Evolutionary conservation across 129 eudicot genomes (phyloP).

Genomic region (sunflower (Helianthus annuus)): HanXRQr2.0-SUNRISE NC_035448.2:62096245-62096744

Average conservation of each 20-base stretch:
- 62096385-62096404: conserved; percentile 43
- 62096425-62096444: conserved; percentile 51
- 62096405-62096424: conserved; percentile 38
- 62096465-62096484: conserved; percentile 10
- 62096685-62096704: background rate
- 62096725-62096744: background rate
- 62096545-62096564: conserved; percentile 7
- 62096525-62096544: background rate
- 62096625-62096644: conserved; percentile 6
- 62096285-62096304: conserved; percentile 50
- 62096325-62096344: conserved; percentile 22
- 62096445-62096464: conserved; percentile 52
- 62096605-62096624: conserved; percentile 25
- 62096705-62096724: too few relatives aligned
- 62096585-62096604: conserved; percentile 18
- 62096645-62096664: conserved; percentile 9
- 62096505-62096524: conserved; percentile 16
- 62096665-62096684: background rate
- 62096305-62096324: conserved; percentile 43
- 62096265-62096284: conserved; percentile 52
- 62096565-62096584: conserved; percentile 20
- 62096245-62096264: conserved; percentile 15
- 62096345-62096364: conserved; percentile 39
- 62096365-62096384: conserved; percentile 37
- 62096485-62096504: conserved; percentile 12